Evolutionary conservation across 257 asterid species (phyloP).

Genomic region (Ilex aquifolium): DNA sequence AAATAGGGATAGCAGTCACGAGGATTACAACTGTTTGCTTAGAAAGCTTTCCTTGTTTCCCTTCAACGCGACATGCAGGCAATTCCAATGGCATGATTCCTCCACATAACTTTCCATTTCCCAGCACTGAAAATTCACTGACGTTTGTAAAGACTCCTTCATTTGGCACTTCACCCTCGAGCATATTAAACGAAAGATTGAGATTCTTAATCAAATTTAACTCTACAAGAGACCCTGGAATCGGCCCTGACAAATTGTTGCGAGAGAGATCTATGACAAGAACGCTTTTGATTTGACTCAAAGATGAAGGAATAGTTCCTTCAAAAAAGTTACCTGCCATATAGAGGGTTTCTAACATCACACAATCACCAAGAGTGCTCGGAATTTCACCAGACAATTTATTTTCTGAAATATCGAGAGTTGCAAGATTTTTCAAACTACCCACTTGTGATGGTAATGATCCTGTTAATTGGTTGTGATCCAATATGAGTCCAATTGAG

Average conservation of each 20-base stretch:
- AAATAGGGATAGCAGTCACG: conserved; percentile 3
- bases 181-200: conserved; percentile 26
- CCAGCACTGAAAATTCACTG: conserved; percentile 13
- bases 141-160: conserved; percentile 21
- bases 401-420: conserved; percentile 20
- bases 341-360: conserved; percentile 10
- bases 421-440: conserved; percentile 10
- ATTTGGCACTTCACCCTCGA: conserved; percentile 28
- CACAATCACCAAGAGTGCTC: conserved; percentile 17
- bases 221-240: conserved; percentile 19
- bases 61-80: conserved; percentile 1
- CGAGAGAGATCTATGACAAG: conserved; percentile 22
- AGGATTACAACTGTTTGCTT: conserved; percentile 9
- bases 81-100: conserved; percentile 13
- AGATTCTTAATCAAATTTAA: conserved; percentile 13
- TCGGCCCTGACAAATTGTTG: conserved; percentile 24
- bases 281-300: conserved; percentile 18
- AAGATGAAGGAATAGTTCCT: conserved; percentile 22
- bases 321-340: conserved; percentile 18
- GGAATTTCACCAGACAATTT: conserved; percentile 28
- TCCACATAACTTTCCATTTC: conserved; percentile 26
- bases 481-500: conserved; percentile 2
- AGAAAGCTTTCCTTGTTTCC: conserved; percentile 9
- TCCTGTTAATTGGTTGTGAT: conserved; percentile 20
- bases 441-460: conserved; percentile 24